Evolutionary conservation across 768 basidiomycete species (phyloP).

Genomic region (Rickenella mellea): DNA sequence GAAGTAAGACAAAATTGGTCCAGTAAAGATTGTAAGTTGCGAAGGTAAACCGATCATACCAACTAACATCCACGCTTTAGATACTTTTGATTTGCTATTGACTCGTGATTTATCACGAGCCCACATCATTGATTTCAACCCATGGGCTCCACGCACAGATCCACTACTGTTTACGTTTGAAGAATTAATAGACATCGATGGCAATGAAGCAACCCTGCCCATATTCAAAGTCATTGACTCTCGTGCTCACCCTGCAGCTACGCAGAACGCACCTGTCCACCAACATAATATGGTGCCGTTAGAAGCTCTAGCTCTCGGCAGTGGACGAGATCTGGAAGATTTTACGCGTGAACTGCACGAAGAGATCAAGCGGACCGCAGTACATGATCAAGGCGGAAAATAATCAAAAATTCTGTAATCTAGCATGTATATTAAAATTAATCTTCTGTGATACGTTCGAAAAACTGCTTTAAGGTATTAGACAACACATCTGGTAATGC

Average conservation of each 20-base stretch:
- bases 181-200: constrained; percentile 44
- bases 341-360: constrained; percentile 64
- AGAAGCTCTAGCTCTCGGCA: constrained; percentile 75
- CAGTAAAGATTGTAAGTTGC: constrained; percentile 54
- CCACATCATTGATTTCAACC: constrained; percentile 88
- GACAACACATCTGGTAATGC: constrained; percentile 85
- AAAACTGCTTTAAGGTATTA: constrained; percentile 86
- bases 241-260: constrained; percentile 56
- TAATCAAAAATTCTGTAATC: not conserved
- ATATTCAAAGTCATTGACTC: constrained; percentile 62
- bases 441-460: constrained; percentile 73
- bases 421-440: too few relatives aligned
- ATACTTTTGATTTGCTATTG: constrained; percentile 79
- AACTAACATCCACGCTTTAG: constrained; percentile 28
- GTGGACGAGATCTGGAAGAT: constrained; percentile 59
- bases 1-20: constrained; percentile 56
- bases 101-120: constrained; percentile 70
- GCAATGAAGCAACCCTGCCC: not conserved
- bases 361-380: constrained; percentile 38
- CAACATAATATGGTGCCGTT: constrained; percentile 90
- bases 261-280: constrained; percentile 58
- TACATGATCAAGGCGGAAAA: not conserved
- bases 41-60: not conserved
- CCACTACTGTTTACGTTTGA: constrained; percentile 78
- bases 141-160: constrained; percentile 81